Evolutionary conservation across 805 yeast genomes (phyloP).

Genomic region (Kuraishia borneana): DNA sequence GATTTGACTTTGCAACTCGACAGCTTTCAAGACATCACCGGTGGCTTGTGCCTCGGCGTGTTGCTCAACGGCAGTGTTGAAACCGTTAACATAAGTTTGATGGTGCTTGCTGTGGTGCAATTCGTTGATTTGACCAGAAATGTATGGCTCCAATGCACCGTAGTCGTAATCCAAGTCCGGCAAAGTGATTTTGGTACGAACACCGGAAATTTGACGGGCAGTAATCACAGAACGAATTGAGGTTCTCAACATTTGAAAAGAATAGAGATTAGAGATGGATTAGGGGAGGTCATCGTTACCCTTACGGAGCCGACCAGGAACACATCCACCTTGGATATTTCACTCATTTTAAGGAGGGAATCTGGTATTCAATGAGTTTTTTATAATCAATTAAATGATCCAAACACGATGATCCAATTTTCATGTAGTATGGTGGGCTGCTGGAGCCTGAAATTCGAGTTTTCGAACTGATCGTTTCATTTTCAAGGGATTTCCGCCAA

Average conservation of each 20-base stretch:
- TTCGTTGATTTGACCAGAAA: conserved; percentile 80
- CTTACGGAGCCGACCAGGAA: no score
- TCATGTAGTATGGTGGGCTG: no score
- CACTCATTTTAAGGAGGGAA: no score
- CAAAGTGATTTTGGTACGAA: conserved; percentile 58
- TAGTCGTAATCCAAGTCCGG: conserved; percentile 81
- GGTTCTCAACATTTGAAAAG: conserved; percentile 6
- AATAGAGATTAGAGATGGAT: neutral
- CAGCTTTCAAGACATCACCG: conserved; percentile 47
- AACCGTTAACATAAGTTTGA: conserved; percentile 82
- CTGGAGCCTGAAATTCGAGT: no score
- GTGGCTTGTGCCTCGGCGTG: conserved; percentile 49
- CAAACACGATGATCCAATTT: no score
- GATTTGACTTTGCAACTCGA: conserved; percentile 60
- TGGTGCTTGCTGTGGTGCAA: conserved; percentile 85
- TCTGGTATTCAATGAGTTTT: no score
- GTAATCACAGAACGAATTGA: conserved; percentile 4
- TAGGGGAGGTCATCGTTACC: neutral
- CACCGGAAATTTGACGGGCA: conserved; percentile 6
- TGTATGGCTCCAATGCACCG: conserved; percentile 77
- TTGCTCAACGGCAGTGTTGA: conserved; percentile 69
- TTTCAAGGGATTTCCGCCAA: no score
- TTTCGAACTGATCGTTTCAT: no score
- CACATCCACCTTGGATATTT: no score
- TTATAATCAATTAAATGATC: no score